Conservation (phyloP, 768 basidiomycete species). For the Cystofilobasidium ferigula region DNA sequence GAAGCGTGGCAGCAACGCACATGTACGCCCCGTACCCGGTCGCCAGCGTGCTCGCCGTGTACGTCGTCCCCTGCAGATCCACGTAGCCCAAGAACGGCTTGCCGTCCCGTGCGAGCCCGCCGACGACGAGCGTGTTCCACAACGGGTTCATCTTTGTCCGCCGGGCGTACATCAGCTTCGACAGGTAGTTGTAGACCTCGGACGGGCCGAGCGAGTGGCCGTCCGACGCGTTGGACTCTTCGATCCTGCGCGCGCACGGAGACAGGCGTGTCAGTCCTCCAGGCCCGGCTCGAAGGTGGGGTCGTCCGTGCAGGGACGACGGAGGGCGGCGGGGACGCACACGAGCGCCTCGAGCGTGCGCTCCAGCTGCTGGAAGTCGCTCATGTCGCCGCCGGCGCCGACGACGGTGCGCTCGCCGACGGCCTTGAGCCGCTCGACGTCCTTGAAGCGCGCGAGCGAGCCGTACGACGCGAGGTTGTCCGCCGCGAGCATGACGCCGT, state of each 20-base stretch:
- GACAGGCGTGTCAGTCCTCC: no score
- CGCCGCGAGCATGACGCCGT: conserved; percentile 95
- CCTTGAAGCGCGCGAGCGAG: conserved; percentile 92
- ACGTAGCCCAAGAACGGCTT: conserved; percentile 82
- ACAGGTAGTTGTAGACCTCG: conserved; percentile 85
- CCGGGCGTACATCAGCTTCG: conserved; percentile 78
- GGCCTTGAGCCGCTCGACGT: conserved; percentile 73
- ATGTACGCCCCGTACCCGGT: conserved; percentile 91
- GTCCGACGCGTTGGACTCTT: conserved; percentile 72
- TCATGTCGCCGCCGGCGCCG: conserved; percentile 92
- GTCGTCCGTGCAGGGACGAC: neutral
- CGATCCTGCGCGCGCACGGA: conserved; percentile 35
- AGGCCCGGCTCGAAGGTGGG: no score
- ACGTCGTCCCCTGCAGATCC: conserved; percentile 92
- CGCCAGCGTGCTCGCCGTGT: conserved; percentile 80
- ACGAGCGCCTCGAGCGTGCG: conserved; percentile 63
- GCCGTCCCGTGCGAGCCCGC: conserved; percentile 77
- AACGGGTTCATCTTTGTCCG: conserved; percentile 82
- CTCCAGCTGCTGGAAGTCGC: conserved; percentile 91
- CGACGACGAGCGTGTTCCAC: conserved; percentile 90
- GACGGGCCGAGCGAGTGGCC: conserved; percentile 70
- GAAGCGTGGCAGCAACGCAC: neutral
- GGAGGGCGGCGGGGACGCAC: conserved; percentile 30
- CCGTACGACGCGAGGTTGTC: conserved; percentile 99
- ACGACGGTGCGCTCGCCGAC: conserved; percentile 76